These are phyloP conservation scores for Casuarina cunninghamiana DNA, from an alignment of 306 rosid genomes.

Conservation along the genomic window DNA sequence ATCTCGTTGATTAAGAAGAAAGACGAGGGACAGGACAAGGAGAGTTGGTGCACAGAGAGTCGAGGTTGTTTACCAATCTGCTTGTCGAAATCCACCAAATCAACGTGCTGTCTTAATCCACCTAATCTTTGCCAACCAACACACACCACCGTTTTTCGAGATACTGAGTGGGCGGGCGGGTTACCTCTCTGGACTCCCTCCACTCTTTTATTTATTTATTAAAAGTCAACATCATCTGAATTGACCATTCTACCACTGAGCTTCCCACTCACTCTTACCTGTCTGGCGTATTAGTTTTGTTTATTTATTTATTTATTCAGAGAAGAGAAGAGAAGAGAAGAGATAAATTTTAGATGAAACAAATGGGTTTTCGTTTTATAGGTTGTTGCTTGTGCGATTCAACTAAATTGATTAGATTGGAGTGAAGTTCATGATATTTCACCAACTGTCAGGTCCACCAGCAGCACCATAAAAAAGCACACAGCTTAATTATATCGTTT, in stretches of 20 bases:
- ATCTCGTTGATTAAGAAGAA: background rate
- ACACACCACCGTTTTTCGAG: background rate
- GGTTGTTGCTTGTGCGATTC: too few species aligned
- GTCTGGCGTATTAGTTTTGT: too few species aligned
- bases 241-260: background rate
- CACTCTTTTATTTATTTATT: background rate
- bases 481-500: too few species aligned
- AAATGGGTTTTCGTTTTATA: too few species aligned
- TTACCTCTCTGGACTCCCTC: background rate
- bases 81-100: background rate
- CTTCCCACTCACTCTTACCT: background rate
- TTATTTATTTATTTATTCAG: too few species aligned
- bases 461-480: too few species aligned
- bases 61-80: constrained; percentile 8
- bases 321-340: too few species aligned
- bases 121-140: constrained; percentile 30
- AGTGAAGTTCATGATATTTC: too few species aligned
- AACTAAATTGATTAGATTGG: too few species aligned
- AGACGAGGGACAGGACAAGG: background rate
- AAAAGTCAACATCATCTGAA: background rate
- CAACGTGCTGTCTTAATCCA: constrained; percentile 15
- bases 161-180: background rate
- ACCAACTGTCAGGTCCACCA: too few species aligned
- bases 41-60: background rate
- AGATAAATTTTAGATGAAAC: too few species aligned